Conservation (phyloP, 805 yeast genomes). For the Yamadazyma paraphyllophila region DNA sequence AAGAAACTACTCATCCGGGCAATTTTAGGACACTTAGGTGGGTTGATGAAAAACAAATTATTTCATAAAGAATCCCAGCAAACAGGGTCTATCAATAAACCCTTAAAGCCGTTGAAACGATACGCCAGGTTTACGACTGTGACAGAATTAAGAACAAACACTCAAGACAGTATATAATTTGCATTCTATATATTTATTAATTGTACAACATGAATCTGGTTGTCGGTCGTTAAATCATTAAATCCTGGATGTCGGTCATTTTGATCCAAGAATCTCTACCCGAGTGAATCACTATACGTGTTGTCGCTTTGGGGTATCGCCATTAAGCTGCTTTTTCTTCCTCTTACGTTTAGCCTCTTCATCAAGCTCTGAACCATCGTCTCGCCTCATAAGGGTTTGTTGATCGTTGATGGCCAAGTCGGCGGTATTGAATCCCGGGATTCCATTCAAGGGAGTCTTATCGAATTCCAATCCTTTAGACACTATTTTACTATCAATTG, state of each 20-base stretch:
- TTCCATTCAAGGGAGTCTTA: slow-evolving; percentile 63
- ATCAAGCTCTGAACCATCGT: slow-evolving; percentile 39
- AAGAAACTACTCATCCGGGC: slow-evolving; percentile 32
- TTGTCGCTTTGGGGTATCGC: slow-evolving; percentile 34
- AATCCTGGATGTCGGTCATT: too few species aligned
- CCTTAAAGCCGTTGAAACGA: slow-evolving; percentile 21
- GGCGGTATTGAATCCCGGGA: slow-evolving; percentile 72
- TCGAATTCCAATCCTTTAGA: slow-evolving; percentile 56
- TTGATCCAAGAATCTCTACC: too few species aligned
- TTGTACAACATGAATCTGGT: too few species aligned
- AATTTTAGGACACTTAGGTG: slow-evolving; percentile 34
- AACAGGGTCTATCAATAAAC: slow-evolving; percentile 14
- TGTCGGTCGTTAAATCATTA: too few species aligned
- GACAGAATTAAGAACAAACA: slow-evolving; percentile 17
- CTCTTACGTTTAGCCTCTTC: slow-evolving; percentile 38
- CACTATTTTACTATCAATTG: slow-evolving; percentile 50
- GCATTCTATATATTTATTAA: neutral
- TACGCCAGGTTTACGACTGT: slow-evolving; percentile 24
- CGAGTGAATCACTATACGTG: slow-evolving; percentile 22
- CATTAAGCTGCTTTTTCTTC: slow-evolving; percentile 38
- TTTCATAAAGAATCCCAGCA: slow-evolving; percentile 12
- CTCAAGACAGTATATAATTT: neutral
- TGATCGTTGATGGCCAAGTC: slow-evolving; percentile 62
- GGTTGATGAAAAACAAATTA: slow-evolving; percentile 34
- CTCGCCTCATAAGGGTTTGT: slow-evolving; percentile 39